Percentiles rank a stretch among this genome's conserved stretches.
Evolutionary conservation across 306 rosid species (phyloP).

Genomic region (Oemleria cerasiformis): DNA sequence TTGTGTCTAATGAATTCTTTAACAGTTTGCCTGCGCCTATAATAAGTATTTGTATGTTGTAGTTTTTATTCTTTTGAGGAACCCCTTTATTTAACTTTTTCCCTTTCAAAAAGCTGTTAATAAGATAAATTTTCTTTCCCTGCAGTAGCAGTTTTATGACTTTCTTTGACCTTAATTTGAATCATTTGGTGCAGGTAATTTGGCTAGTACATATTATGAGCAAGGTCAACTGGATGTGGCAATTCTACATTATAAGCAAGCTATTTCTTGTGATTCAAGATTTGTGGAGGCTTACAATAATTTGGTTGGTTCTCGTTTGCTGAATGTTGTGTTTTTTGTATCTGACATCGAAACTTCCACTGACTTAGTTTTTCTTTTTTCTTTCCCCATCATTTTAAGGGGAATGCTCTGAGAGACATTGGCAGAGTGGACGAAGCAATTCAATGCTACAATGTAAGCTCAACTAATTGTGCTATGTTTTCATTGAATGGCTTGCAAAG

Average conservation of each 20-base stretch:
- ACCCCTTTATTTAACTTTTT: background rate
- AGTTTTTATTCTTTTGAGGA: background rate
- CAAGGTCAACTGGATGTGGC: conserved; percentile 96
- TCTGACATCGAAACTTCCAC: background rate
- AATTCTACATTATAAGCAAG: conserved; percentile 91
- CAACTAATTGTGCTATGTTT: conserved; percentile 15
- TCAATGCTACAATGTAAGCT: conserved; percentile 83
- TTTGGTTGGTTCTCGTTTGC: conserved; percentile 58
- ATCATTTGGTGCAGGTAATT: conserved; percentile 59
- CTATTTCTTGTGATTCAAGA: conserved; percentile 81
- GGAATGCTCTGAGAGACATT: conserved; percentile 91
- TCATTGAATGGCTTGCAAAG: background rate
- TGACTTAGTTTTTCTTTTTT: background rate
- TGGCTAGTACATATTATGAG: conserved; percentile 87
- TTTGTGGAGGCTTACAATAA: conserved; percentile 98
- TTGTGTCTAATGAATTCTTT: background rate
- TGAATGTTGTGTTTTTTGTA: conserved; percentile 8
- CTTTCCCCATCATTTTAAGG: conserved; percentile 35
- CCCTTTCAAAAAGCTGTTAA: background rate
- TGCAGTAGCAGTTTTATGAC: background rate
- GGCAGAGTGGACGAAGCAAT: conserved; percentile 96
- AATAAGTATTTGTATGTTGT: background rate
- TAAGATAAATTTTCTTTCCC: background rate
- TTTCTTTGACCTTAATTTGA: background rate
- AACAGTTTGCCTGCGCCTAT: background rate